Evolutionary conservation across 1,284 basidiomycete species (phyloP).

Genomic region (Ustilago tritici): DNA sequence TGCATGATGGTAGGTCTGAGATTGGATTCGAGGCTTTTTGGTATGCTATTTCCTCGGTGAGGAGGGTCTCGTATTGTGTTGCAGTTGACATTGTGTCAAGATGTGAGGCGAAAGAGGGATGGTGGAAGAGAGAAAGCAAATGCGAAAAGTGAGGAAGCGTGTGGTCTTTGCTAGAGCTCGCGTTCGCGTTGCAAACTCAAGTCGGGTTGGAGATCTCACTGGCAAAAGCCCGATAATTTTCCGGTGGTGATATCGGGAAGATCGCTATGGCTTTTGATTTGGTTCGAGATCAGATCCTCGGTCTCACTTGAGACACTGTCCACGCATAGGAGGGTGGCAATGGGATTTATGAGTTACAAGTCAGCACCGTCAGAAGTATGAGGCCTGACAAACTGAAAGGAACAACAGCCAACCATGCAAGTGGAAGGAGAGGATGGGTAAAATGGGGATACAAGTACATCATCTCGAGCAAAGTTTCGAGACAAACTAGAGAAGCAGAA

Average conservation of each 20-base stretch:
- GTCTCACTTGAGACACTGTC: background rate
- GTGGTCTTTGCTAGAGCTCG: conserved; percentile 7
- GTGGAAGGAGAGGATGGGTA: background rate
- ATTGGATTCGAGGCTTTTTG: conserved; percentile 59
- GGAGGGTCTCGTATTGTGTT: conserved; percentile 27
- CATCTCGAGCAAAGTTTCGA: conserved; percentile 6
- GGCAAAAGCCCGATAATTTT: background rate
- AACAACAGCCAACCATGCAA: conserved; percentile 8
- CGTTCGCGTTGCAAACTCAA: conserved; percentile 22
- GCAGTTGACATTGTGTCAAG: conserved; percentile 4
- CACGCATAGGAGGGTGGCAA: background rate
- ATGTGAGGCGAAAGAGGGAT: too few species aligned
- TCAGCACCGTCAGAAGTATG: background rate
- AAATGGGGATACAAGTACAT: conserved; percentile 28
- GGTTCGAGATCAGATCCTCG: background rate
- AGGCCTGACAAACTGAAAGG: conserved; percentile 10
- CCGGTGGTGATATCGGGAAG: background rate
- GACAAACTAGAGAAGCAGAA: background rate
- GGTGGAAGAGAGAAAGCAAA: background rate
- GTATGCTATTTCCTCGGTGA: conserved; percentile 57
- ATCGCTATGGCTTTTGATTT: background rate
- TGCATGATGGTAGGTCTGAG: conserved; percentile 60
- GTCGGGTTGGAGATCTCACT: background rate
- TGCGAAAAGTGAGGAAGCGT: background rate
- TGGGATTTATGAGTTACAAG: conserved; percentile 30